A percentile compares a stretch with the other conserved stretches of the same genome.
phyloP scores from a whole-genome alignment of 2,329 filamentous ascomycete genomes.

The Lasiodiplodia sp. region DNA sequence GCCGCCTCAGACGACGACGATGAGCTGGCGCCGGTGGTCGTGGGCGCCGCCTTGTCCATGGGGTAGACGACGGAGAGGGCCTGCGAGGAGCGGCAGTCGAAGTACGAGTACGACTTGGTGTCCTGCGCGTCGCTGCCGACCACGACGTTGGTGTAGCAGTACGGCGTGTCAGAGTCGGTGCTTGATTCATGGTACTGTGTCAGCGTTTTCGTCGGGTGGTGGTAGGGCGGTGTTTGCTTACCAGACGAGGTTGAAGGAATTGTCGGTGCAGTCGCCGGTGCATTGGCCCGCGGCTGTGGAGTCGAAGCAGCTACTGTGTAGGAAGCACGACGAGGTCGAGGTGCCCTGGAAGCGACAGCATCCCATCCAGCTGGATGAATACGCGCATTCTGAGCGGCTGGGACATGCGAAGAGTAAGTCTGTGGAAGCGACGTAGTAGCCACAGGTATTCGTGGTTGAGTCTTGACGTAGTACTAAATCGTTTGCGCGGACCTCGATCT shows the following conservation, averaged over 20 bases:
- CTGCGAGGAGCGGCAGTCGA: slow-evolving; percentile 4
- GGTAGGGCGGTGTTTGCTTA: not conserved
- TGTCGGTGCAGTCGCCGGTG: not conserved
- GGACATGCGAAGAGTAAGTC: not conserved
- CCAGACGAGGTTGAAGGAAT: not conserved
- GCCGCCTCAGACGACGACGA: not conserved
- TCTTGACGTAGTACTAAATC: not conserved
- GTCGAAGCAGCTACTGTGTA: not conserved
- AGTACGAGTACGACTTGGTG: not conserved
- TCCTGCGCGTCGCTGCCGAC: slow-evolving; percentile 1
- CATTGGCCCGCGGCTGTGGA: not conserved
- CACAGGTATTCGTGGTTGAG: not conserved
- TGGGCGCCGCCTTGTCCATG: not conserved
- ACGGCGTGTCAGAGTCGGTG: not conserved
- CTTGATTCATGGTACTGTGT: not conserved
- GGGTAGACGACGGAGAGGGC: slow-evolving; percentile 1
- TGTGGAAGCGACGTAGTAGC: slow-evolving; percentile 5
- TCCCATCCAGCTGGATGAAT: not conserved
- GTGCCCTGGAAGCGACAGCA: not conserved
- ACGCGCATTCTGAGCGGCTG: slow-evolving; percentile 1
- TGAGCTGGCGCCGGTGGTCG: not conserved
- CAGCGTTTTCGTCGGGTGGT: not conserved
- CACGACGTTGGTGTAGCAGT: not conserved
- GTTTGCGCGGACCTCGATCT: not conserved
- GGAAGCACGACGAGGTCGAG: not conserved